Conservation (phyloP, 2,329 filamentous ascomycete species). For the Fusarium palustre region DNA sequence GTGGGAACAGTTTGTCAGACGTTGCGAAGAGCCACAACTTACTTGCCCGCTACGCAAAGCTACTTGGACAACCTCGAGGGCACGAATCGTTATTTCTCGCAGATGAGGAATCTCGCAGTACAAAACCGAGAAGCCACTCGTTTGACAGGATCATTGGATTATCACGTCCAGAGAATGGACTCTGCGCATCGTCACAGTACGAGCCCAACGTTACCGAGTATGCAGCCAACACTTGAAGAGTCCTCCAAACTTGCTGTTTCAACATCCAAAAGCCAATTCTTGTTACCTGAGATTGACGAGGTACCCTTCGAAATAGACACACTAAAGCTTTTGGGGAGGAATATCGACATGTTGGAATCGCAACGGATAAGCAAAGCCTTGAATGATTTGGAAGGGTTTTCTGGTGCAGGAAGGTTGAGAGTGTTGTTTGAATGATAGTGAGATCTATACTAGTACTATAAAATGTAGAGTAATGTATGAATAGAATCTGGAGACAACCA, state of each 20-base stretch:
- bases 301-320: neutral
- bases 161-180: neutral
- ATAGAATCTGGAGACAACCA: neutral
- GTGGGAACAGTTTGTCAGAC: conserved; percentile 31
- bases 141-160: conserved; percentile 15
- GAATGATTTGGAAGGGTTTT: conserved; percentile 45
- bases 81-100: conserved; percentile 25
- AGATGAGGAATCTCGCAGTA: conserved; percentile 13
- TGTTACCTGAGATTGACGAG: conserved; percentile 21
- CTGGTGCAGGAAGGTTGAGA: conserved; percentile 35
- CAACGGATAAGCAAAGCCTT: conserved; percentile 40
- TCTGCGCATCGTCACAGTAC: conserved; percentile 7
- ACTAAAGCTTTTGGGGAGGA: conserved; percentile 6
- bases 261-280: conserved; percentile 26
- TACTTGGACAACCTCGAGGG: conserved; percentile 35
- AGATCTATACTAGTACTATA: neutral
- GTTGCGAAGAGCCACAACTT: conserved; percentile 27
- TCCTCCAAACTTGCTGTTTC: neutral
- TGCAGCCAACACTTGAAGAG: conserved; percentile 23
- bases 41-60: conserved; percentile 31
- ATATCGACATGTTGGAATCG: conserved; percentile 22
- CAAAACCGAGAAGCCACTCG: conserved; percentile 2
- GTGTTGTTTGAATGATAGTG: neutral
- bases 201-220: conserved; percentile 20
- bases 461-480: neutral